Base-by-base conservation (phyloP, 352 stramenopile genomes). In the Phytophthora capsici region DNA sequence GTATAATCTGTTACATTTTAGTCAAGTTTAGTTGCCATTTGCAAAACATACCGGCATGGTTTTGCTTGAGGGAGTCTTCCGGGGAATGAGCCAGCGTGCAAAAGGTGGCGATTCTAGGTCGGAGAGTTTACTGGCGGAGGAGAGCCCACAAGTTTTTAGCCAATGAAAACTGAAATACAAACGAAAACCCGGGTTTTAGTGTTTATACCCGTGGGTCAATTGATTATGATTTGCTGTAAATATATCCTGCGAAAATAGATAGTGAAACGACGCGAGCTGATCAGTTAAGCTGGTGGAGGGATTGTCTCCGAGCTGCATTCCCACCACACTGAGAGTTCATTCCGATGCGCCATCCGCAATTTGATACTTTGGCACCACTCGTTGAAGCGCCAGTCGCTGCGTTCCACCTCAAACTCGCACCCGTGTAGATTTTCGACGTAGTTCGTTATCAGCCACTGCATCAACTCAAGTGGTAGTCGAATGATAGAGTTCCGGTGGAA, bases 51-150 rank as follows among this genome's bases (percentile, higher is more conserved):
- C 71, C 66, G 71, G 71, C 71, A 79, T 79, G 44, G 43, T 76
- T 68, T 25, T 57, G 66, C 53, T 68, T 50, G 16, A 70, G 66
- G 70, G 71, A 79, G 67, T 76, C 67, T 79, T 79, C 63, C 63
- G 53, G 64, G 30, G 50, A 73, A 77, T 73, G 64, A 72, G 45
- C 47, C 7, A n/a, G 13, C 5, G 16, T 14, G 44, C 45, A 44
- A 57, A 40, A 9, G 28, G 22, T 28, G 7, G 28, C 20, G 17
- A 22, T 36, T 1, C 37, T 6, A 22, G 5, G 44, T 13, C 28
- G 9, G 4, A 12, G 17, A 16, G 36, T 71, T 77, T 63, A 74
- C 58, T 77, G 69, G 69, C 36, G 64, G 55, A 63, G 68, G 48
- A 57, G 20, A 8, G 9, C 53, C 53, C 34, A 6, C 6, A 0